A percentile compares a stretch with the other conserved stretches of the same genome.
phyloP scores from a whole-genome alignment of 2,329 filamentous ascomycete species.

The Dactylonectria estremocensis region DNA sequence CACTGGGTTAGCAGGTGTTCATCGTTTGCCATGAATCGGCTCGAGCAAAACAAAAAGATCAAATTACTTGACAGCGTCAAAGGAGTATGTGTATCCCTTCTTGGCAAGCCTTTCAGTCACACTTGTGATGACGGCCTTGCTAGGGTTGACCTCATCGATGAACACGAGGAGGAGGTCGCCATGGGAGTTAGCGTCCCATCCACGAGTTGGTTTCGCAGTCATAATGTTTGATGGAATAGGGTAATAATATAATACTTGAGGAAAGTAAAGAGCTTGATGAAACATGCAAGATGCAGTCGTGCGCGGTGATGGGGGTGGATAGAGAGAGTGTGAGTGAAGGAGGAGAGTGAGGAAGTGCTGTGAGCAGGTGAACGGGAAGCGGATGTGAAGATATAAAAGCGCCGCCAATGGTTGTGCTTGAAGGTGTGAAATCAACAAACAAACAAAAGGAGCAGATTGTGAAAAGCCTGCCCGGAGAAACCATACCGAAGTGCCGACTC shows the following conservation, averaged over 20 bases:
- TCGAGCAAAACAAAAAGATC: not conserved
- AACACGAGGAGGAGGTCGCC: conserved; percentile 57
- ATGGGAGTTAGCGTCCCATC: conserved; percentile 57
- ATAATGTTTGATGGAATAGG: conserved; percentile 33
- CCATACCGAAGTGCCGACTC: conserved; percentile 60
- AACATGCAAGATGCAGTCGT: conserved; percentile 2
- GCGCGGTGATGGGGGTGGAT: conserved; percentile 9
- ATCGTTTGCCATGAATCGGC: conserved; percentile 6
- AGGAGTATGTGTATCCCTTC: conserved; percentile 58
- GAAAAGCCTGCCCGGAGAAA: too few relatives aligned
- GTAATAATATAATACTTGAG: not conserved
- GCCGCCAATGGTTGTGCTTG: not conserved
- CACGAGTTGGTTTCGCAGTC: conserved; percentile 45
- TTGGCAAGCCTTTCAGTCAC: conserved; percentile 52
- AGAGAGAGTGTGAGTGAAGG: conserved; percentile 9
- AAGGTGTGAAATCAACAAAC: conserved; percentile 21
- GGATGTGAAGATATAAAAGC: not conserved
- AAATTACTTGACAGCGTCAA: conserved; percentile 58
- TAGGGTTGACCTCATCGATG: conserved; percentile 55
- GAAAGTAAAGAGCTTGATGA: conserved; percentile 11
- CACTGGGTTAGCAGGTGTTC: conserved; percentile 32
- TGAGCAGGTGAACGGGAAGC: not conserved
- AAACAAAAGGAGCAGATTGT: conserved; percentile 4
- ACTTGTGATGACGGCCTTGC: conserved; percentile 50
- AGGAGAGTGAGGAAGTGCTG: conserved; percentile 1